These are phyloP conservation scores for Monosporascus cannonballus DNA, from an alignment of 2,329 filamentous ascomycete species.

Conservation along the genomic window DNA sequence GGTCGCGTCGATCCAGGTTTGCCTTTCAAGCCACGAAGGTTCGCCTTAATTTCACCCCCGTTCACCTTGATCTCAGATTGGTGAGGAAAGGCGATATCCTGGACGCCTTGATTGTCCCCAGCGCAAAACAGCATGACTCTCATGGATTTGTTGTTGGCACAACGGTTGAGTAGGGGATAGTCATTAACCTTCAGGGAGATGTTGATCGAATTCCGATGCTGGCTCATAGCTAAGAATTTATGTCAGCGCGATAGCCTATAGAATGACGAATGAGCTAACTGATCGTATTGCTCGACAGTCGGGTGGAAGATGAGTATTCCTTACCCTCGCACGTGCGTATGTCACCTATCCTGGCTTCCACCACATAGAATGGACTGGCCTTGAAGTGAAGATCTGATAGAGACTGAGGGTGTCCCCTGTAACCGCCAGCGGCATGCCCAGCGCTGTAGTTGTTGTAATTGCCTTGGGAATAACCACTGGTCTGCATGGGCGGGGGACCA, in stretches of 20 bases:
- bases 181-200: constrained; percentile 44
- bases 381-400: constrained; percentile 42
- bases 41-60: constrained; percentile 80
- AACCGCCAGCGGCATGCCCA: not conserved
- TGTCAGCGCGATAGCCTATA: constrained; percentile 1
- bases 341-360: constrained; percentile 58
- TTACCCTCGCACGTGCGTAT: constrained; percentile 68
- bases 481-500: not conserved
- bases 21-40: constrained; percentile 90
- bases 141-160: constrained; percentile 55
- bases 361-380: constrained; percentile 77
- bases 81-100: constrained; percentile 84
- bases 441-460: constrained; percentile 7
- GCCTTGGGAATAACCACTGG: not conserved
- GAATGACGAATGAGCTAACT: not conserved
- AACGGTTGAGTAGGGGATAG: constrained; percentile 44
- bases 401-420: constrained; percentile 8
- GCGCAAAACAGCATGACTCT: constrained; percentile 83
- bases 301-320: constrained; percentile 14
- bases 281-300: not conserved
- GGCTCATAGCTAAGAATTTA: constrained; percentile 45
- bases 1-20: constrained; percentile 92
- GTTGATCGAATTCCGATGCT: constrained; percentile 43
- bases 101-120: constrained; percentile 52
- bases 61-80: constrained; percentile 93